Percentiles rank a stretch among this genome's conserved stretches.
Conservation (phyloP, 192 early-diverging fungal species). For the Chytriomyces confervae region DNA sequence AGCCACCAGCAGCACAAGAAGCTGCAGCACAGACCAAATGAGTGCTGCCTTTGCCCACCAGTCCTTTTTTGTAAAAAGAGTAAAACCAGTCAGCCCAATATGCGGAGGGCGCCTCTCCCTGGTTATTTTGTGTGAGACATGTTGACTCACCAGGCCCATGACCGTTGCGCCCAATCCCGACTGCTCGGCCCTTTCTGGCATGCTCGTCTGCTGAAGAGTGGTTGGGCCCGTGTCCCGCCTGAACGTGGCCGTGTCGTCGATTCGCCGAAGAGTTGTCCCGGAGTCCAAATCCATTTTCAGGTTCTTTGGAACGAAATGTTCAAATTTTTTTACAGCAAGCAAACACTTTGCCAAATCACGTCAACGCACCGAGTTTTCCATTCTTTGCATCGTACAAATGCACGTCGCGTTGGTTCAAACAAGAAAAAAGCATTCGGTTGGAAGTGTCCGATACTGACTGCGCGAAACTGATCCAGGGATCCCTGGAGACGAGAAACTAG, state of each 20-base stretch:
- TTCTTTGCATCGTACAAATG: no score
- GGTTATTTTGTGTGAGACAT: not conserved
- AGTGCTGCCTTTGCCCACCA: constrained; percentile 52
- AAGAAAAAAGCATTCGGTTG: no score
- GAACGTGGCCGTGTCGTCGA: constrained; percentile 25
- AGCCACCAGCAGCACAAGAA: constrained; percentile 40
- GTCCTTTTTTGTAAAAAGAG: constrained; percentile 10
- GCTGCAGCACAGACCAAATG: constrained; percentile 43
- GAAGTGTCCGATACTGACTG: no score
- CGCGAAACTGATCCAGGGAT: no score
- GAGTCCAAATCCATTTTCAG: constrained; percentile 21
- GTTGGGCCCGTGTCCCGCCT: not conserved
- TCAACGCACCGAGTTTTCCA: no score
- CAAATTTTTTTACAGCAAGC: not conserved
- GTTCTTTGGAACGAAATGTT: not conserved
- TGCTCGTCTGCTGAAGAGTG: not conserved
- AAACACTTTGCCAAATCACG: no score
- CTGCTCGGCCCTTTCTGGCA: not conserved
- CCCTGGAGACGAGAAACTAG: no score
- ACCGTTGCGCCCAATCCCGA: not conserved
- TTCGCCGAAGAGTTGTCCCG: constrained; percentile 14
- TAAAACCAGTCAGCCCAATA: not conserved
- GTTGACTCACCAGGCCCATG: not conserved
- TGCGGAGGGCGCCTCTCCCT: not conserved
- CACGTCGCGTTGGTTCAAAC: no score